Conservation (phyloP, 257 asterid species). For the Solanum tarijense region DNA sequence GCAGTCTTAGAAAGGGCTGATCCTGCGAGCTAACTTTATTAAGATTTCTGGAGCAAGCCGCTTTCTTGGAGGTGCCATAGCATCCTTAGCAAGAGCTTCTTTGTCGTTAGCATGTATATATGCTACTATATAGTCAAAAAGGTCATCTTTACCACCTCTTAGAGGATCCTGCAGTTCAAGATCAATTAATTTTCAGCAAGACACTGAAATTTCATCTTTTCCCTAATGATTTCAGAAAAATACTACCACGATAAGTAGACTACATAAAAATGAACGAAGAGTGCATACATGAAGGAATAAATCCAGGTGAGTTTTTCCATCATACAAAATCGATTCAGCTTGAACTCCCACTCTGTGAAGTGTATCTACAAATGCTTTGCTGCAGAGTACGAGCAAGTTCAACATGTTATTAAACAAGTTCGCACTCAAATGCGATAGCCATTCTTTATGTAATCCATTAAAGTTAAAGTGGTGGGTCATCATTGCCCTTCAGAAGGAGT, state of each 20-base stretch:
- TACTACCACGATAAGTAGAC: not conserved
- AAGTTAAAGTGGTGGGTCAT: not conserved
- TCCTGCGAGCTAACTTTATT: constrained; percentile 47
- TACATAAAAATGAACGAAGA: not conserved
- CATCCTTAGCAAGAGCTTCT: constrained; percentile 71
- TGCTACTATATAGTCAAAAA: constrained; percentile 60
- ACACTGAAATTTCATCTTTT: not conserved
- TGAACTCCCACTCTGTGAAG: constrained; percentile 56
- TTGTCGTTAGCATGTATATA: constrained; percentile 58
- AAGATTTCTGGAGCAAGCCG: constrained; percentile 77
- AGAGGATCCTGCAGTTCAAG: constrained; percentile 67
- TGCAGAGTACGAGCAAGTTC: constrained; percentile 21
- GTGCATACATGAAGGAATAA: constrained; percentile 69
- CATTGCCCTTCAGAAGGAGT: constrained; percentile 1
- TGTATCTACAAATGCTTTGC: constrained; percentile 49
- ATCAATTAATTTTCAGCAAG: not conserved
- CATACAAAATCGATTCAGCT: constrained; percentile 58
- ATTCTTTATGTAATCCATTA: not conserved
- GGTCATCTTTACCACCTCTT: constrained; percentile 86
- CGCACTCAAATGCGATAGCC: not conserved
- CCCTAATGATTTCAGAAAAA: not conserved
- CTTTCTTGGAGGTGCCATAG: constrained; percentile 56
- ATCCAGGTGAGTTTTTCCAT: constrained; percentile 93
- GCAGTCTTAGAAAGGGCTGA: constrained; percentile 64
- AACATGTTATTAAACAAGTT: not conserved